phyloP scores from a whole-genome alignment of 1,139 yeast genomes.

The Taphrina confusa region DNA sequence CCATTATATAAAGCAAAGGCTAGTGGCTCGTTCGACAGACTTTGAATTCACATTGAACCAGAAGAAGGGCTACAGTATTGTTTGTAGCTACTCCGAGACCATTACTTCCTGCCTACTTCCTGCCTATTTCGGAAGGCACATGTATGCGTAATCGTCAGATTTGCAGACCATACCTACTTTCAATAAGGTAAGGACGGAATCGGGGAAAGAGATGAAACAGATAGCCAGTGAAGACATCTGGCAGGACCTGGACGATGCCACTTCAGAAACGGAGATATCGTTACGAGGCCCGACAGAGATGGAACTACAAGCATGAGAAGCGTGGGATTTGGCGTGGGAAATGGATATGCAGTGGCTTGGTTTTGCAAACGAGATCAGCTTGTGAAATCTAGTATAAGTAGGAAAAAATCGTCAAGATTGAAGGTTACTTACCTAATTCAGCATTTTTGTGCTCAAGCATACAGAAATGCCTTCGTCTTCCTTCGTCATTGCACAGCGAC shows the following conservation, averaged over 20 bases:
- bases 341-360: not conserved
- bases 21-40: too few species aligned
- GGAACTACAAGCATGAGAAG: not conserved
- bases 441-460: slow-evolving; percentile 31
- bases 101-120: too few species aligned
- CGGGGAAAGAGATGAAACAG: not conserved
- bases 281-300: too few species aligned
- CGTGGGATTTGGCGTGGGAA: not conserved
- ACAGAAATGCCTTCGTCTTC: slow-evolving; percentile 25
- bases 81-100: too few species aligned
- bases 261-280: too few species aligned
- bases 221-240: not conserved
- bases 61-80: too few species aligned
- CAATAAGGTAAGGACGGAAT: not conserved
- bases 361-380: slow-evolving; percentile 7
- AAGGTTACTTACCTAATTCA: slow-evolving; percentile 27
- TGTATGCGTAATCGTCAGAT: too few species aligned
- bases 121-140: too few species aligned
- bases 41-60: too few species aligned
- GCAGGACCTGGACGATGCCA: not conserved
- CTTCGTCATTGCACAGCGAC: slow-evolving; percentile 35
- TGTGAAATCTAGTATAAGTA: not conserved
- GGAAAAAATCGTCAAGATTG: not conserved
- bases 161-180: too few species aligned
- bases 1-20: too few species aligned